Conservation (phyloP, 2,329 filamentous ascomycete species). For the Aspergillus unguis region DNA sequence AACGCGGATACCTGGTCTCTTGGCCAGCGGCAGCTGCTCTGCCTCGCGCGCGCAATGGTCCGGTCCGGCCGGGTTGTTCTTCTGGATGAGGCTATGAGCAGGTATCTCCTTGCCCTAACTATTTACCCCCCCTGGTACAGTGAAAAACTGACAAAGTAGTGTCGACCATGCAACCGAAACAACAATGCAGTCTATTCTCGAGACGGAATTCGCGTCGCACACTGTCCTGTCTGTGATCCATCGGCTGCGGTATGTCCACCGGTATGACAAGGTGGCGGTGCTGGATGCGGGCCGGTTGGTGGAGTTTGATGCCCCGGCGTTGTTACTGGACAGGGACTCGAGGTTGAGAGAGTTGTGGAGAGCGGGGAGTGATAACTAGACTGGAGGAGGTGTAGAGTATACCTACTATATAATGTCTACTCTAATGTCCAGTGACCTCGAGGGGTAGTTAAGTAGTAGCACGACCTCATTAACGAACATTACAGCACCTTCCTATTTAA, state of each 20-base stretch:
- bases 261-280: neutral
- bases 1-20: neutral
- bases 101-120: neutral
- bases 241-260: neutral
- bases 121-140: neutral
- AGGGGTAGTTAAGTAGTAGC: no score
- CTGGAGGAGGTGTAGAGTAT: no score
- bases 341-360: neutral
- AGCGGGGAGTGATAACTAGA: neutral
- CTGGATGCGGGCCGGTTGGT: neutral
- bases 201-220: neutral
- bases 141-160: neutral
- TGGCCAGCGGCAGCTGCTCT: conserved; percentile 7
- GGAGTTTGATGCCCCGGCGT: neutral
- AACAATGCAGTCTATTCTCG: neutral
- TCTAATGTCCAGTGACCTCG: no score
- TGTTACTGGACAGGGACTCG: neutral
- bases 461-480: no score
- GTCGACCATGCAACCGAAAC: neutral
- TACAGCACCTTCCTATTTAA: no score
- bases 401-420: no score
- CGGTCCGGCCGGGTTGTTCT: conserved; percentile 12
- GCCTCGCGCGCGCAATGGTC: conserved; percentile 1
- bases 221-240: neutral
- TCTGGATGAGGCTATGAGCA: conserved; percentile 21